Conservation (phyloP, 208 protist species). For the Leishmania martiniquensis region DNA sequence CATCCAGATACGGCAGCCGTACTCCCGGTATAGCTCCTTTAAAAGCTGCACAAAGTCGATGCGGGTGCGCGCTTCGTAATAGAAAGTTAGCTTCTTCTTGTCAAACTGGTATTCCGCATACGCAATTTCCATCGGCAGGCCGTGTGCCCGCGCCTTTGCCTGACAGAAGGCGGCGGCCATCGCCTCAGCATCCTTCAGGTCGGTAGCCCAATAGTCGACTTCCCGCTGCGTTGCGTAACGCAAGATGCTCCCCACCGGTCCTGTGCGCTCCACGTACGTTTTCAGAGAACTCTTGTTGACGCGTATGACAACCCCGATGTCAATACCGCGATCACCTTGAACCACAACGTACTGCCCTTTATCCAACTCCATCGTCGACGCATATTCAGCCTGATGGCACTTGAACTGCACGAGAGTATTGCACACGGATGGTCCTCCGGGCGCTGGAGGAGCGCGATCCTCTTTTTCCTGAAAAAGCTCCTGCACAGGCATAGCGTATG, state of each 20-base stretch:
- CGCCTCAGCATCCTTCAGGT: slow-evolving; percentile 83
- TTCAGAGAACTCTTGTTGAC: slow-evolving; percentile 52
- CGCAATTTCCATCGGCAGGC: slow-evolving; percentile 79
- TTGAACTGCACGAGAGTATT: slow-evolving; percentile 87
- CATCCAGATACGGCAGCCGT: slow-evolving; percentile 93
- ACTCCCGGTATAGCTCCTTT: slow-evolving; percentile 87
- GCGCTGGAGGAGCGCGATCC: slow-evolving; percentile 34
- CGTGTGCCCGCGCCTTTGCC: slow-evolving; percentile 53
- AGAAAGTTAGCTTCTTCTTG: slow-evolving; percentile 94
- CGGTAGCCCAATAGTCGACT: slow-evolving; percentile 88
- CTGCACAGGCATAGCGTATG: slow-evolving; percentile 15
- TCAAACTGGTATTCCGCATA: slow-evolving; percentile 94
- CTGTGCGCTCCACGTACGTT: slow-evolving; percentile 66
- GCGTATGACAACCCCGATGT: slow-evolving; percentile 87
- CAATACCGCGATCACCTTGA: slow-evolving; percentile 88
- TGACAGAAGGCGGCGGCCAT: slow-evolving; percentile 72
- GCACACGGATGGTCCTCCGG: slow-evolving; percentile 37
- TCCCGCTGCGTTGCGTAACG: slow-evolving; percentile 81
- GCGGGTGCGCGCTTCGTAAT: slow-evolving; percentile 77
- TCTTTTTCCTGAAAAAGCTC: slow-evolving; percentile 54
- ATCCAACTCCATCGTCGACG: slow-evolving; percentile 51
- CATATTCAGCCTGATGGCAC: slow-evolving; percentile 83
- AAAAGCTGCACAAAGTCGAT: slow-evolving; percentile 87
- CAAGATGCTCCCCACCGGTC: slow-evolving; percentile 58
- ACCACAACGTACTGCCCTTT: slow-evolving; percentile 89